Evolutionary conservation across 192 early-diverging fungal genomes (phyloP).

Genomic region (Piromyces sp.): DNA sequence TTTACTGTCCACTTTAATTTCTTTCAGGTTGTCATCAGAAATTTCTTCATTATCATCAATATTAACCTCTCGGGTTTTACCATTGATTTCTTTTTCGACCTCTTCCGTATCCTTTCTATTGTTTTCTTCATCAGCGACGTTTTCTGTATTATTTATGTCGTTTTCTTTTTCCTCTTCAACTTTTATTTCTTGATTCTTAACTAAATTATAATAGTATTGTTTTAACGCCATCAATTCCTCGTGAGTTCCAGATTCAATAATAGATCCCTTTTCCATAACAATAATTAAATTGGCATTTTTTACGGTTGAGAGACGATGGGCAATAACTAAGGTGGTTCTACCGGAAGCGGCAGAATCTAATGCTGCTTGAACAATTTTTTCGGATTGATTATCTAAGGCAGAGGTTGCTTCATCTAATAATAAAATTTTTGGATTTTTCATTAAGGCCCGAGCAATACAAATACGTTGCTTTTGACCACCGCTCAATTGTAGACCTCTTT

Average conservation of each 20-base stretch:
- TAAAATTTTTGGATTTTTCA: constrained; percentile 1
- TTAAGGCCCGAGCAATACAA: constrained; percentile 37
- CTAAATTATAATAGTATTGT: not conserved
- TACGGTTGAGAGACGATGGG: constrained; percentile 8
- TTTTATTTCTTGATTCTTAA: not conserved
- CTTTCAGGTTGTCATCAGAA: no score
- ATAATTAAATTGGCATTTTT: constrained; percentile 17
- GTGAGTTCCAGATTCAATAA: constrained; percentile 20
- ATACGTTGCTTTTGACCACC: constrained; percentile 93
- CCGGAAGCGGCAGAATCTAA: constrained; percentile 2
- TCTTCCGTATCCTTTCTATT: no score
- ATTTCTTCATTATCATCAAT: no score
- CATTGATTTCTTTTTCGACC: no score
- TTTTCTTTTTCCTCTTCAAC: not conserved
- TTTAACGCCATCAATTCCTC: not conserved
- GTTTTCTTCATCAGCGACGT: not conserved
- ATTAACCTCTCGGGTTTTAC: no score
- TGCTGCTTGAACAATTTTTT: constrained; percentile 4
- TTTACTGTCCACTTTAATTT: no score
- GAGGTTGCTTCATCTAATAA: constrained; percentile 1
- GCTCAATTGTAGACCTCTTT: constrained; percentile 52
- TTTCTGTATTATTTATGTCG: not conserved
- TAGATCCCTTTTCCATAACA: constrained; percentile 15
- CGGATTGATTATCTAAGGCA: not conserved
- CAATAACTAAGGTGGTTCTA: not conserved